These are phyloP conservation scores for Aureobasidium sp. DNA, from an alignment of 2,329 filamentous ascomycete genomes.

Conservation along the genomic window DNA sequence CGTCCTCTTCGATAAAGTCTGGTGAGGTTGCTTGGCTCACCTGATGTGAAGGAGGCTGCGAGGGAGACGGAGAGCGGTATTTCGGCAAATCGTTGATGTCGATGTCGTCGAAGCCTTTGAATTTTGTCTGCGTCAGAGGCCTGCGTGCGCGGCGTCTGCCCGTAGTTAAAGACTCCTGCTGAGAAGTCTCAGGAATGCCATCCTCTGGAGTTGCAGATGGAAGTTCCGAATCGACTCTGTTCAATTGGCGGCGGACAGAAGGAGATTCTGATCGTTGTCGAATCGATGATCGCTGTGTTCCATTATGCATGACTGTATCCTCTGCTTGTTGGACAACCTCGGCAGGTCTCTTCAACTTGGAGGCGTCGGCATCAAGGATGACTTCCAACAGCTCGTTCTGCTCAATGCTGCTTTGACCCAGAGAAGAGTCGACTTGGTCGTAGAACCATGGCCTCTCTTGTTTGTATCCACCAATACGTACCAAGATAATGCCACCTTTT, in stretches of 20 bases:
- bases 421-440: constrained; percentile 53
- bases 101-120: constrained; percentile 48
- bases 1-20: constrained; percentile 21
- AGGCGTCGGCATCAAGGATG: constrained; percentile 74
- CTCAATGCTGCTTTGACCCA: constrained; percentile 77
- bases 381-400: constrained; percentile 90
- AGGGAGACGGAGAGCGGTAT: constrained; percentile 16
- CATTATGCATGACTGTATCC: neutral
- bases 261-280: neutral
- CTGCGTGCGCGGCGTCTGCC: constrained; percentile 3
- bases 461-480: constrained; percentile 57
- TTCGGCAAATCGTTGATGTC: constrained; percentile 28
- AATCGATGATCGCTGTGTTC: neutral
- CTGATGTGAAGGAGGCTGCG: constrained; percentile 9
- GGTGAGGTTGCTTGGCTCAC: constrained; percentile 21
- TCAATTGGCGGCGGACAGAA: neutral
- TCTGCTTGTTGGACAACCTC: constrained; percentile 22
- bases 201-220: constrained; percentile 4
- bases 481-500: constrained; percentile 62
- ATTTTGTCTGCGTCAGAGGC: constrained; percentile 40
- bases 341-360: constrained; percentile 61
- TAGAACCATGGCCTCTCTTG: constrained; percentile 23
- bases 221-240: neutral
- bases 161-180: neutral
- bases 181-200: neutral